A percentile compares a stretch with the other conserved stretches of the same genome.
These are phyloP conservation scores for Yamadazyma epiphylla DNA, from an alignment of 1,139 yeast genomes.

Conservation along the genomic window DNA sequence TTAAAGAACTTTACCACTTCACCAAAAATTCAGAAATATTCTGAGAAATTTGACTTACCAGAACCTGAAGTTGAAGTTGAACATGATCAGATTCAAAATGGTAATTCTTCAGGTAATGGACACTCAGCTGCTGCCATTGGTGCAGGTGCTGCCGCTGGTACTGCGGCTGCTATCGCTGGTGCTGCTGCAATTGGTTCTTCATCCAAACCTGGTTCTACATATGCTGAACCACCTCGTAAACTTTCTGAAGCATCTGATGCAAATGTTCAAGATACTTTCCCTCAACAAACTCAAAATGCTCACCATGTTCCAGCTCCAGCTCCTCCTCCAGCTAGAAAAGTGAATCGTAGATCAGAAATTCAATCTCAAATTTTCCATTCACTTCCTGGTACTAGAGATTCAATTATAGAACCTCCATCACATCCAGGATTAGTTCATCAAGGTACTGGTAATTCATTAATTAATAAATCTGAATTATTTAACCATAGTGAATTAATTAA, in stretches of 20 bases:
- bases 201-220: slow-evolving; percentile 1
- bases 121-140: background rate
- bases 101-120: background rate
- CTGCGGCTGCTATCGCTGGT: slow-evolving; percentile 7
- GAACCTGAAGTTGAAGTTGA: slow-evolving; percentile 15
- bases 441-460: slow-evolving; percentile 32
- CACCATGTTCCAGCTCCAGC: slow-evolving; percentile 35
- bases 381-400: slow-evolving; percentile 41
- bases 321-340: slow-evolving; percentile 76
- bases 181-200: slow-evolving; percentile 3
- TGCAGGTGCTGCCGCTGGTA: slow-evolving; percentile 4
- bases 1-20: slow-evolving; percentile 26
- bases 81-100: slow-evolving; percentile 3
- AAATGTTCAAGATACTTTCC: background rate
- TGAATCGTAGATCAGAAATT: slow-evolving; percentile 19
- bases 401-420: slow-evolving; percentile 19
- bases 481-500: slow-evolving; percentile 34
- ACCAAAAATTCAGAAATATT: slow-evolving; percentile 17
- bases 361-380: slow-evolving; percentile 52
- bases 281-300: background rate
- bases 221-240: too few relatives aligned
- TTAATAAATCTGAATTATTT: slow-evolving; percentile 25
- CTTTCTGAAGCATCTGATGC: too few relatives aligned
- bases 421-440: slow-evolving; percentile 19
- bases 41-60: slow-evolving; percentile 14